Evolutionary conservation across 306 rosid genomes (phyloP).

Genomic region (Corylus avellana): DNA sequence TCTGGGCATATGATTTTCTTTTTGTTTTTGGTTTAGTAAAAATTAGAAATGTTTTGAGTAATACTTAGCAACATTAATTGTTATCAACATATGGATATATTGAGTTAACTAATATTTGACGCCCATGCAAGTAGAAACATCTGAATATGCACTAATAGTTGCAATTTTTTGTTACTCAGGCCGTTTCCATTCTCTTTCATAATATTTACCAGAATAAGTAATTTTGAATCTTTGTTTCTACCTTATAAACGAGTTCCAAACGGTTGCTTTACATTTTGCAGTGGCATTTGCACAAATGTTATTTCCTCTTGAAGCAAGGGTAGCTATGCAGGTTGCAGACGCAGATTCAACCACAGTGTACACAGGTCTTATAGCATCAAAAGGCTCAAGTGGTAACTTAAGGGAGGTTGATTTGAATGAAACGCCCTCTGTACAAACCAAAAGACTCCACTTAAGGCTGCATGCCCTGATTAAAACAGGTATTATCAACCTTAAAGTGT

Average conservation of each 20-base stretch:
- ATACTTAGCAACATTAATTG: too few relatives aligned
- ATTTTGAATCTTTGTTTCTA: conserved; percentile 1
- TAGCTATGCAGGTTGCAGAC: conserved; percentile 79
- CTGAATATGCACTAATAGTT: background rate
- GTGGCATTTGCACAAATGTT: conserved; percentile 74
- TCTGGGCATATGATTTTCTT: background rate
- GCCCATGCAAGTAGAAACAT: background rate
- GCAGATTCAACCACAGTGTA: conserved; percentile 41
- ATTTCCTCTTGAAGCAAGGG: conserved; percentile 84
- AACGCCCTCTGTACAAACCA: conserved; percentile 57
- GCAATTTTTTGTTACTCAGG: background rate
- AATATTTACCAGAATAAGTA: background rate
- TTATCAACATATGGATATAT: background rate
- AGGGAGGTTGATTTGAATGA: conserved; percentile 83
- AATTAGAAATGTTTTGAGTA: background rate
- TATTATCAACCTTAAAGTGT: conserved; percentile 19
- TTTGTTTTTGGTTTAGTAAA: background rate
- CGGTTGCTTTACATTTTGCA: conserved; percentile 34
- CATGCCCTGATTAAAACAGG: conserved; percentile 81
- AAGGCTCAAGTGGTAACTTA: conserved; percentile 53
- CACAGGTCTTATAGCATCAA: conserved; percentile 28
- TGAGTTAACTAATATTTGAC: background rate
- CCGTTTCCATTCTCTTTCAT: background rate
- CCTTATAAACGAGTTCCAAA: conserved; percentile 11
- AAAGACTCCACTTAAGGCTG: conserved; percentile 58